These are phyloP conservation scores for Suillus plorans DNA, from an alignment of 768 basidiomycete species.

Conservation along the genomic window DNA sequence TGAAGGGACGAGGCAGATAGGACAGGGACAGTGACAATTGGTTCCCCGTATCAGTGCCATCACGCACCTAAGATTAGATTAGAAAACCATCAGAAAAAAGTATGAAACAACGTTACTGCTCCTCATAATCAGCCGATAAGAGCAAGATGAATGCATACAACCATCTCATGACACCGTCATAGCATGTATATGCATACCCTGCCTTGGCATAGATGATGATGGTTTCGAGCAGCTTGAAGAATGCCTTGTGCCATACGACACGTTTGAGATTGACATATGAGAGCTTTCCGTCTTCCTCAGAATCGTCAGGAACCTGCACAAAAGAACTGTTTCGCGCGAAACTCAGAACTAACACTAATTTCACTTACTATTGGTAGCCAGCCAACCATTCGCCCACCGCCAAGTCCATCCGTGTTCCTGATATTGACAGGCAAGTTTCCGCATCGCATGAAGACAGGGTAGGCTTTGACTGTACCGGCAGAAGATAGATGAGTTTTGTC, in stretches of 20 bases:
- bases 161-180: slow-evolving; percentile 24
- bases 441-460: slow-evolving; percentile 35
- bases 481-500: slow-evolving; percentile 40
- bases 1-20: slow-evolving; percentile 34
- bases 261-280: slow-evolving; percentile 31
- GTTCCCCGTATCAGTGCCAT: slow-evolving; percentile 36
- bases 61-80: slow-evolving; percentile 26
- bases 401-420: slow-evolving; percentile 33
- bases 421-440: slow-evolving; percentile 33
- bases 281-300: slow-evolving; percentile 31
- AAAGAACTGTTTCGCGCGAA: no score
- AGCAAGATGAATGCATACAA: slow-evolving; percentile 38
- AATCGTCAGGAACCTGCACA: background rate
- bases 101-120: slow-evolving; percentile 32
- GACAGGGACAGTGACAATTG: slow-evolving; percentile 31
- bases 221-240: slow-evolving; percentile 28
- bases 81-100: no score
- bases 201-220: slow-evolving; percentile 19
- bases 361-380: slow-evolving; percentile 36
- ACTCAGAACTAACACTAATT: no score
- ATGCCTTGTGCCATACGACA: slow-evolving; percentile 35
- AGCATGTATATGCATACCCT: slow-evolving; percentile 26
- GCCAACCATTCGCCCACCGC: slow-evolving; percentile 36
- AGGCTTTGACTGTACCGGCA: slow-evolving; percentile 37
- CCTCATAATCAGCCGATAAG: slow-evolving; percentile 42